Evolutionary conservation across 2,329 filamentous ascomycete genomes (phyloP).

Genomic region (Exutisphaerella laricina): DNA sequence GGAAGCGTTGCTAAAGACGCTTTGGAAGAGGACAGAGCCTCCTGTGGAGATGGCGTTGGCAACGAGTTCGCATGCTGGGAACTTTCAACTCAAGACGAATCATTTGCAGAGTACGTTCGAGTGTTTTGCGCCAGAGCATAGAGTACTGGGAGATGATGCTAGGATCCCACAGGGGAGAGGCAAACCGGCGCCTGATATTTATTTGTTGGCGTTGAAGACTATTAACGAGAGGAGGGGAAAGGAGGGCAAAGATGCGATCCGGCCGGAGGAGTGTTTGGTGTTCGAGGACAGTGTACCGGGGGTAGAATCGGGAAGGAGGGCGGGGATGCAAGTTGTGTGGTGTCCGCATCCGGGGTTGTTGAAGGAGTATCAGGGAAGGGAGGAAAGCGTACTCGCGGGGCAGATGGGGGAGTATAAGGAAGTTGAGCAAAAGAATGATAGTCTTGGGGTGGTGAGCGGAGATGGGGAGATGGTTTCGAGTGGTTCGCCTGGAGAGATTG

Average conservation of each 20-base stretch:
- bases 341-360: constrained; percentile 75
- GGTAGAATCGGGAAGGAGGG: constrained; percentile 81
- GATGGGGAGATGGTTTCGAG: constrained; percentile 37
- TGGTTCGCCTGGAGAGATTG: constrained; percentile 49
- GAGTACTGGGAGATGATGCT: constrained; percentile 78
- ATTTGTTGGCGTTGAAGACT: constrained; percentile 74
- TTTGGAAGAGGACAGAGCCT: constrained; percentile 36
- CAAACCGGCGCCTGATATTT: constrained; percentile 94
- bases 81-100: constrained; percentile 70
- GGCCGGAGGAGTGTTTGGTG: constrained; percentile 82
- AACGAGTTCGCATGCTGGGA: constrained; percentile 66
- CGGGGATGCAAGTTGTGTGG: constrained; percentile 94
- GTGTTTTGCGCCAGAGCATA: constrained; percentile 61
- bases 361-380: constrained; percentile 68
- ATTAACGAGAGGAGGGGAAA: constrained; percentile 68
- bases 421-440: constrained; percentile 36
- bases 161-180: constrained; percentile 74
- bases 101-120: constrained; percentile 48
- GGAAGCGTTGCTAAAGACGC: constrained; percentile 56
- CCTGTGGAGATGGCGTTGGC: constrained; percentile 76
- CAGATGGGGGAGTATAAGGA: constrained; percentile 65
- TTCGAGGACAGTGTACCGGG: constrained; percentile 95
- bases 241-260: constrained; percentile 56
- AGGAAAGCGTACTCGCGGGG: constrained; percentile 78
- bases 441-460: constrained; percentile 32